These are phyloP conservation scores for Myxozyma monticola DNA, from an alignment of 805 yeast genomes.

Conservation along the genomic window DNA sequence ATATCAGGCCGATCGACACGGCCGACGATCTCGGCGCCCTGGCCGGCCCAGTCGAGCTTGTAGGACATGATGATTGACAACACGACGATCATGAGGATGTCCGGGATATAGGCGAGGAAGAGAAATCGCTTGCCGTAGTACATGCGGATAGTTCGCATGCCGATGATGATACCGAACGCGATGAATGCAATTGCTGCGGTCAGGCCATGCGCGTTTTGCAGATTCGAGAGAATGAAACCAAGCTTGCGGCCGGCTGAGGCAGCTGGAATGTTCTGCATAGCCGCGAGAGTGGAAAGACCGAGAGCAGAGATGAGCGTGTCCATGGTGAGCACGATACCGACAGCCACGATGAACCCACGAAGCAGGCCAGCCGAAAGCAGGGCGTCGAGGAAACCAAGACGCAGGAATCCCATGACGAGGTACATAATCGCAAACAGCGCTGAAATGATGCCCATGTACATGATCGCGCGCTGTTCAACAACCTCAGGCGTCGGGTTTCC, in stretches of 20 bases:
- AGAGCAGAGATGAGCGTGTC: conserved; percentile 73
- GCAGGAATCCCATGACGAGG: conserved; percentile 70
- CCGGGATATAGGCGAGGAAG: conserved; percentile 71
- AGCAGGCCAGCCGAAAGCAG: conserved; percentile 74
- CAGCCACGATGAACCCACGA: conserved; percentile 82
- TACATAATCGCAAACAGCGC: conserved; percentile 73
- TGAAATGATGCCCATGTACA: conserved; percentile 60
- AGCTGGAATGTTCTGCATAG: conserved; percentile 51
- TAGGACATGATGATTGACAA: conserved; percentile 57
- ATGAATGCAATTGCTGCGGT: conserved; percentile 61
- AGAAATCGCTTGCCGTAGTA: conserved; percentile 40
- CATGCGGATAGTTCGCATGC: conserved; percentile 42
- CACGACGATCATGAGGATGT: conserved; percentile 74
- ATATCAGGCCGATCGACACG: conserved; percentile 54
- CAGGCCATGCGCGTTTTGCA: conserved; percentile 51
- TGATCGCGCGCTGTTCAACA: conserved; percentile 24
- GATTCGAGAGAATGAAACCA: conserved; percentile 54
- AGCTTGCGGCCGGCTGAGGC: conserved; percentile 74
- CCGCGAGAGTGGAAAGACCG: conserved; percentile 57
- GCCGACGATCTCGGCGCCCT: conserved; percentile 71
- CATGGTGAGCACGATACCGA: conserved; percentile 78
- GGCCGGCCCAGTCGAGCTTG: conserved; percentile 36
- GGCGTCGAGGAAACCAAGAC: conserved; percentile 83
- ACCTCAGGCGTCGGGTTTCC: conserved; percentile 34
- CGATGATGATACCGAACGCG: conserved; percentile 50